Base-by-base conservation (phyloP, 2,329 filamentous ascomycete species). In the Nothomitra cinnamomea region DNA sequence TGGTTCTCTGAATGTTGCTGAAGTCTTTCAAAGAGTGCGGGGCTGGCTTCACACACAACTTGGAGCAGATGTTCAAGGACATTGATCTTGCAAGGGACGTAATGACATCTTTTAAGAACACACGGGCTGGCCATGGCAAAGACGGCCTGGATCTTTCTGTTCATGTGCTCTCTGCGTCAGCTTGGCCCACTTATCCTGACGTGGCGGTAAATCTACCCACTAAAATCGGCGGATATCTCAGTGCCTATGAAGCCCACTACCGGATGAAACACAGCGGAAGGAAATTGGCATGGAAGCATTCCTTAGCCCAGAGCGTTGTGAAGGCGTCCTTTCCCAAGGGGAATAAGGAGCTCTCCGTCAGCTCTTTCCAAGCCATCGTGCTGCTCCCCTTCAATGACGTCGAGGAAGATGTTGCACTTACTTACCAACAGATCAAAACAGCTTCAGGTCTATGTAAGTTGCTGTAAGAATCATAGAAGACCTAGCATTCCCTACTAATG, bases 1-100 rank as follows among this genome's bases (percentile, higher is more conserved):
- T 24, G 2, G n/a, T 47, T 32, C 19, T n/a, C 24, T 50, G 21
- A 7, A 10, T 32, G 4, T 22, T 15, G 12, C 32, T 41, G 10
- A 40, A 15, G 25, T 12, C 21, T 25, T 17, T 40, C n/a, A 56
- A 24, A 50, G 92, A 98, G 71, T 98, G 92, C 64, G 92, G 92
- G 40, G 84, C 86, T 13, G 85, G 80, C 60, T 96, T 98, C 65
- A 98, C 92, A 0, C 89, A 95, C 64, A 98, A 98, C 62, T 74
- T 99, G 0, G 94, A 99, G 68, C 87, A 90, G 57, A 99, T 99
- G 92, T 98, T 99, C 73, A 95, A 94, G 66, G 92, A 99, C 63
- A 87, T 96, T 66, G 89, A 95, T 64, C 76, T 95, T 19, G 86
- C 86, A 12, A 84, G 85, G 56, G 92, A 96, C 61, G 90, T 96